Conservation (phyloP, 345 rosid genomes). For the Atalantia buxifolia region DNA sequence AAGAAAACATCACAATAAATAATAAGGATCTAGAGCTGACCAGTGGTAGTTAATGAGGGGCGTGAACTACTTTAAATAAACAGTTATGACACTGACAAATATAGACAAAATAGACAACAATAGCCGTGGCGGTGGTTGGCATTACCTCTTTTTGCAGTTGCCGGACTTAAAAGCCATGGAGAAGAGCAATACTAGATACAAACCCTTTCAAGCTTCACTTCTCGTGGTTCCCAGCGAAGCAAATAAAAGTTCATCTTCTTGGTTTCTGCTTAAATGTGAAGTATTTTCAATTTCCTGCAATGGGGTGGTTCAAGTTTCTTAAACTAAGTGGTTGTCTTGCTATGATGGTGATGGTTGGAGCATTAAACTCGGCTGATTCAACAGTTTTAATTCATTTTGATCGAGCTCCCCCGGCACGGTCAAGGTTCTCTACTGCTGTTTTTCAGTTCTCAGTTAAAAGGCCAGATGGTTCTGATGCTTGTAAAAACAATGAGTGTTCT, state of each 20-base stretch:
- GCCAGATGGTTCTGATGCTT: conserved; percentile 36
- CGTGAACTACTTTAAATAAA: conserved; percentile 34
- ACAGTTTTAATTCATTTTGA: conserved; percentile 27
- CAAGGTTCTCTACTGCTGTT: conserved; percentile 39
- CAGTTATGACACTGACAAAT: conserved; percentile 45
- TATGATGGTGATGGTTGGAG: conserved; percentile 18
- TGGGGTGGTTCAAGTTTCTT: conserved; percentile 25
- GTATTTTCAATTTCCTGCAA: conserved; percentile 18
- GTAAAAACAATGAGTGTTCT: conserved; percentile 27
- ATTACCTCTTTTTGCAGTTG: background rate
- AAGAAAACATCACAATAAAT: conserved; percentile 1
- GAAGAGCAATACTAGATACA: background rate
- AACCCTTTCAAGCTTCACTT: conserved; percentile 10
- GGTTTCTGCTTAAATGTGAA: conserved; percentile 24
- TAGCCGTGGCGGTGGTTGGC: conserved; percentile 35
- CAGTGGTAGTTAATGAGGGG: conserved; percentile 24
- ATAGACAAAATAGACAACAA: conserved; percentile 28
- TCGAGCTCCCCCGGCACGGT: conserved; percentile 33
- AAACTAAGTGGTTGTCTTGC: conserved; percentile 19
- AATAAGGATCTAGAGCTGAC: conserved; percentile 2
- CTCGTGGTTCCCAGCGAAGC: background rate
- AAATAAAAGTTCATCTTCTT: background rate
- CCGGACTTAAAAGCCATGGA: conserved; percentile 15
- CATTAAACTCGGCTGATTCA: conserved; percentile 26
- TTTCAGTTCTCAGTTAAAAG: conserved; percentile 32